Conservation (phyloP, 495 filamentous ascomycete species). For the Neurospora sublineolata region DNA sequence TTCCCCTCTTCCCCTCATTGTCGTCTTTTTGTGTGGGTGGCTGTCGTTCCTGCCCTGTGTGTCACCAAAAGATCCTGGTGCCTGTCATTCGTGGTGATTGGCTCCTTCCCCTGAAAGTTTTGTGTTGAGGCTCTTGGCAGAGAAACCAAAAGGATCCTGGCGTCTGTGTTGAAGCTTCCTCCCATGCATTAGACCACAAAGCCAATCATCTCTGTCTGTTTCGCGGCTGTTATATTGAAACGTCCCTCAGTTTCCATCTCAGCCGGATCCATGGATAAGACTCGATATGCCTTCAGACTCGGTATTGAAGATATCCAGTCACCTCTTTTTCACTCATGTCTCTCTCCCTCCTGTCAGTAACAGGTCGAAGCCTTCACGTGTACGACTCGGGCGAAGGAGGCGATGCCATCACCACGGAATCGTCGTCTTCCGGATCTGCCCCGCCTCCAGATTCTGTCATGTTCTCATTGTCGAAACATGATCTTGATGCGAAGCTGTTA, state of each 20-base stretch:
- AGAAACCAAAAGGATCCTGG: constrained; percentile 2
- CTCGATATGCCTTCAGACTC: background rate
- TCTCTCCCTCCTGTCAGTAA: too few species aligned
- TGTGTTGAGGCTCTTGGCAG: constrained; percentile 20
- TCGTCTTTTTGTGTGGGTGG: background rate
- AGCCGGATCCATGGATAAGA: constrained; percentile 10
- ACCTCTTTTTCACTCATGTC: background rate
- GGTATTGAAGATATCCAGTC: background rate
- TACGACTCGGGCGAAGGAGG: background rate
- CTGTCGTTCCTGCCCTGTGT: constrained; percentile 19
- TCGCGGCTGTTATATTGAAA: constrained; percentile 25
- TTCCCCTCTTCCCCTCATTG: background rate
- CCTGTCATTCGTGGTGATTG: constrained; percentile 17
- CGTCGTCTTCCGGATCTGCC: background rate
- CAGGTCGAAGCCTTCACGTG: background rate
- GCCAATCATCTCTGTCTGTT: constrained; percentile 4
- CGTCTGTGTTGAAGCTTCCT: constrained; percentile 4
- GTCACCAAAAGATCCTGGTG: constrained; percentile 25
- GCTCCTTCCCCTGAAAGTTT: constrained; percentile 6
- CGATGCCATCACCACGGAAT: background rate
- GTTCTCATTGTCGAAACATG: background rate
- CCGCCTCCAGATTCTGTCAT: background rate
- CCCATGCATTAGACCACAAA: background rate
- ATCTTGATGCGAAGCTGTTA: constrained; percentile 12
- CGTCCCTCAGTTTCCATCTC: constrained; percentile 20